Percentiles rank a stretch among this genome's conserved stretches.
phyloP scores from a whole-genome alignment of 441 rosid species.

The Erodium moschatum region DNA sequence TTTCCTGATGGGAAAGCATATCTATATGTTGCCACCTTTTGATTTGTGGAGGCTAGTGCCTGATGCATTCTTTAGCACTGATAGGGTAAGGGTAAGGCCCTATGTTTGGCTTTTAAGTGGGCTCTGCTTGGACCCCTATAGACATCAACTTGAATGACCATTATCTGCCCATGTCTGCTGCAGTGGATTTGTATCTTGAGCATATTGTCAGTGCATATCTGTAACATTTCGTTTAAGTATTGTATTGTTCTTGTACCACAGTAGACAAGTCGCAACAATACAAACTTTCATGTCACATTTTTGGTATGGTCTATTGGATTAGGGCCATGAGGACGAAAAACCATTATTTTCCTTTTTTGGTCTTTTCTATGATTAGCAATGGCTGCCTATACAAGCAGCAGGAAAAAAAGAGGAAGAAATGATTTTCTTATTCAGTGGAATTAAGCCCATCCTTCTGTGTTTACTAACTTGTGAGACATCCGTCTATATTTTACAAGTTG shows the following conservation, averaged over 20 bases:
- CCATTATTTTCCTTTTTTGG: no score
- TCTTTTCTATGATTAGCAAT: background rate
- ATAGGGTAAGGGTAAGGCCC: background rate
- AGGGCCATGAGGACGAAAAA: no score
- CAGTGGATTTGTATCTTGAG: background rate
- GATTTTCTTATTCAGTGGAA: background rate
- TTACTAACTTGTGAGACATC: background rate
- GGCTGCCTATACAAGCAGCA: background rate
- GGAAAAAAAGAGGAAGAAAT: background rate
- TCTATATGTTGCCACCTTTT: background rate
- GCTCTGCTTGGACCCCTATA: background rate
- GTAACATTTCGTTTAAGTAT: background rate
- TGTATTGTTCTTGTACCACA: no score
- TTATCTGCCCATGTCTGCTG: background rate
- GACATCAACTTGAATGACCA: background rate
- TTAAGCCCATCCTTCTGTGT: background rate
- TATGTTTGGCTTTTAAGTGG: background rate
- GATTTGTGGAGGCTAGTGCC: background rate
- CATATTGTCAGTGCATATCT: background rate
- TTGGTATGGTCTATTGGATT: no score
- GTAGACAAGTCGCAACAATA: no score
- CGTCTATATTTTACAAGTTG: background rate
- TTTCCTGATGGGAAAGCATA: slow-evolving; percentile 4
- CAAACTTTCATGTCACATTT: no score
- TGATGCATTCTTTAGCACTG: background rate